These are phyloP conservation scores for Nicotiana otophora DNA, from an alignment of 257 asterid genomes.

Conservation along the genomic window DNA sequence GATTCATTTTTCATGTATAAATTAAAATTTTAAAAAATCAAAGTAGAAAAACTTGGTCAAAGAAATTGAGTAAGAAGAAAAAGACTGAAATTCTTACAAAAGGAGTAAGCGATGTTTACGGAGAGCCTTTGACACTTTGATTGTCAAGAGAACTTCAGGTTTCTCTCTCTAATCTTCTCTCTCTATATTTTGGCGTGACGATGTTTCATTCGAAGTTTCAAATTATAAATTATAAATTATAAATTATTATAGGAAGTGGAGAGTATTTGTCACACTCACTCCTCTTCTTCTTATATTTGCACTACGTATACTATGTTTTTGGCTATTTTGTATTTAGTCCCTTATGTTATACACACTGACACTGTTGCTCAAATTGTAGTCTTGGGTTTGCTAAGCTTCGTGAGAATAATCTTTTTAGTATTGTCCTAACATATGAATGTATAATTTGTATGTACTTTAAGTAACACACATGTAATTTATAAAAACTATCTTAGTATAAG, in stretches of 20 bases:
- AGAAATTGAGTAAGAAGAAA: neutral
- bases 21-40: neutral
- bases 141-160: neutral
- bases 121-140: constrained; percentile 2
- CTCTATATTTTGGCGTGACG: constrained; percentile 3
- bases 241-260: neutral
- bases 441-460: no score
- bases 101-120: constrained; percentile 8
- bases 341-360: neutral
- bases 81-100: constrained; percentile 20
- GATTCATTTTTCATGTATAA: constrained; percentile 2
- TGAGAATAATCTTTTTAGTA: neutral
- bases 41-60: neutral
- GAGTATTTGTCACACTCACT: neutral
- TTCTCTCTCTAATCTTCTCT: neutral
- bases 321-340: neutral
- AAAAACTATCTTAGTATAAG: no score
- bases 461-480: no score
- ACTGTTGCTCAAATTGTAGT: neutral
- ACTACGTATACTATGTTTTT: neutral
- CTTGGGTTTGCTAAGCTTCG: no score
- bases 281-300: neutral
- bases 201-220: constrained; percentile 7
- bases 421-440: neutral
- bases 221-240: constrained; percentile 1